Percentiles rank a stretch among this genome's conserved stretches.
phyloP scores from a whole-genome alignment of 2,329 filamentous ascomycete genomes.

The Colletotrichum sp. region DNA sequence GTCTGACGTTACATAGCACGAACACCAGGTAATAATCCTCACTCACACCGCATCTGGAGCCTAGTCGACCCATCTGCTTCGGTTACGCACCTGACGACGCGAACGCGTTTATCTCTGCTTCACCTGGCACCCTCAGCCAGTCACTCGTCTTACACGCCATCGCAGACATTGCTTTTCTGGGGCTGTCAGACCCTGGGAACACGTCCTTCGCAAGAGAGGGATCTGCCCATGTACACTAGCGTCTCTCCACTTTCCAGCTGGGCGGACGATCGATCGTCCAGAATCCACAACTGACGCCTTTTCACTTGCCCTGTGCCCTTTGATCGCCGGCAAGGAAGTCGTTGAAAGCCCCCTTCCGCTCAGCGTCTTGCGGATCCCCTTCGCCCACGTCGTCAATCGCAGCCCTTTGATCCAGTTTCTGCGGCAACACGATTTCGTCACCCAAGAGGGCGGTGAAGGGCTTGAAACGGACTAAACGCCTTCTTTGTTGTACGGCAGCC shows the following conservation, averaged over 20 bases:
- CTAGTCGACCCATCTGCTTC: background rate
- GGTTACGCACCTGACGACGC: background rate
- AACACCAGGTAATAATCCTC: background rate
- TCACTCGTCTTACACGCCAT: background rate
- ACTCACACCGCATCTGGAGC: background rate
- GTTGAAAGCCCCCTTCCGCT: background rate
- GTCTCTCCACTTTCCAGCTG: background rate
- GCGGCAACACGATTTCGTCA: background rate
- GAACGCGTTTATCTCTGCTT: background rate
- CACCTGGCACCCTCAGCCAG: background rate
- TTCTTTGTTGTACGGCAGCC: constrained; percentile 3
- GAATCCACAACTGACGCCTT: background rate
- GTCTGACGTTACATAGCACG: background rate
- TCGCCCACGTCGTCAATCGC: background rate
- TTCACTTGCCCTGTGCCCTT: background rate
- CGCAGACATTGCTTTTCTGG: background rate
- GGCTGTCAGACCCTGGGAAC: background rate
- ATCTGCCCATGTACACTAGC: background rate
- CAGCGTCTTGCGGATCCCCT: background rate
- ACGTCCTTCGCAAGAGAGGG: background rate
- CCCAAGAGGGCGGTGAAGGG: background rate
- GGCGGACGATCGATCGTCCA: background rate
- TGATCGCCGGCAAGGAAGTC: background rate
- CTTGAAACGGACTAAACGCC: constrained; percentile 11
- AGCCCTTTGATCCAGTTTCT: background rate